Evolutionary conservation across 1,284 basidiomycete genomes (phyloP), one percentile per base, ranked within the genome.

Genomic region (Kwoniella shivajii): DNA sequence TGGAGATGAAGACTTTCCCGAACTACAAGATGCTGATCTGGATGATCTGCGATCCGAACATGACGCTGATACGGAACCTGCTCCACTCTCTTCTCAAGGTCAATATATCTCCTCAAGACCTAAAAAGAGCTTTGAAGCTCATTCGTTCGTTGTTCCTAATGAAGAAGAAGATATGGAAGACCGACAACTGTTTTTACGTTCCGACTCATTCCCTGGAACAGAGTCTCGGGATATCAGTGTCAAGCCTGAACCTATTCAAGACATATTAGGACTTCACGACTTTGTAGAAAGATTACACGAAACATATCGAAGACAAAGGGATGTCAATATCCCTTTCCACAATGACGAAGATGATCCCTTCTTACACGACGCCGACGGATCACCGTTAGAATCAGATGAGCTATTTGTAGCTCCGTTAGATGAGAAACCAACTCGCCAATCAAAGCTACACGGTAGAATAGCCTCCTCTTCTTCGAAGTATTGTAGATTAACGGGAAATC

Each of bases 291-390:
- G 31, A 36, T 5, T 22, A 36, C 45, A 47, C 26, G 3, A 9
- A 10, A 20, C 20, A 27, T 1, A 20, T 16, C 42, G 30, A 26
- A 13, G 29, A 27, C 26, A 20, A 13, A 34, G 43, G 14, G 44
- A 43, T 18, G 13, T 20, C 1, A 7, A 6, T n/a, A 34, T 41
- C 7, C 33, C 31, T 6, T 37, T 13, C 16, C n/a, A 38, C 14
- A 10, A 33, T 6, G 52, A 55, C 6, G 54, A 47, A 2, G 36
- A 43, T n/a, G 72, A 74, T 45, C 60, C 55, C 0, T 69, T 57
- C 34, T 27, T 72, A 33, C 36, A 64, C 24, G 71, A 73, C 53
- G 53, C 57, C 11, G 61, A 71, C 38, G 63, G 65, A 1, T 27
- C 26, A 1, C 55, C 58, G 1, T 61, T 73, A 9, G 39, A 57